Conservation (phyloP, 768 basidiomycete genomes). For the Leccinum arenicola region DNA sequence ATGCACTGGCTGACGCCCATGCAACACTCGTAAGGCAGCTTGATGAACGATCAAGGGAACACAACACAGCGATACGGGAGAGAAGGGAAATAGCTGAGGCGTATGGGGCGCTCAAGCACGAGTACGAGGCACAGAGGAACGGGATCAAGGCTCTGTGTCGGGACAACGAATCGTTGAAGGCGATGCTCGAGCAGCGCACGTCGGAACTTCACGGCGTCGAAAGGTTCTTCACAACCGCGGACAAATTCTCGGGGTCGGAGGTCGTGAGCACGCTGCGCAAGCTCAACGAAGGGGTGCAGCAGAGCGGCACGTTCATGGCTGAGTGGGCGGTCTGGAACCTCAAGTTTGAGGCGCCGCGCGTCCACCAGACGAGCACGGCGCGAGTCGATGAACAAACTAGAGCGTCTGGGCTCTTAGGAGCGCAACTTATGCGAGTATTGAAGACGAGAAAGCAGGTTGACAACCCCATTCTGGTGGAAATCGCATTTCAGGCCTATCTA, state of each 20-base stretch:
- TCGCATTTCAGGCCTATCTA: constrained; percentile 30
- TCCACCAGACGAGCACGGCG: constrained; percentile 3
- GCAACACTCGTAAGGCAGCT: background rate
- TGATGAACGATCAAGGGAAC: constrained; percentile 6
- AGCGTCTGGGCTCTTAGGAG: constrained; percentile 11
- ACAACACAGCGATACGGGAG: background rate
- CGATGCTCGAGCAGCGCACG: constrained; percentile 38
- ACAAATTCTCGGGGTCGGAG: constrained; percentile 43
- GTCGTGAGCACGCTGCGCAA: constrained; percentile 39
- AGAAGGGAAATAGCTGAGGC: background rate
- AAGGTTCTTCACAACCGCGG: constrained; percentile 40
- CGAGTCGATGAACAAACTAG: constrained; percentile 9
- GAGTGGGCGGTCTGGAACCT: constrained; percentile 42
- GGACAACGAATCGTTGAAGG: constrained; percentile 8
- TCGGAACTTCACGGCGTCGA: constrained; percentile 42
- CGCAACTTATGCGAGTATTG: constrained; percentile 15
- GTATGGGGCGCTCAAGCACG: constrained; percentile 1
- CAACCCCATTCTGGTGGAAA: constrained; percentile 31
- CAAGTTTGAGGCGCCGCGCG: constrained; percentile 14
- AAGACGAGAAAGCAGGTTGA: constrained; percentile 20
- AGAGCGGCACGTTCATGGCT: constrained; percentile 42
- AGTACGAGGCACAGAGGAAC: constrained; percentile 11
- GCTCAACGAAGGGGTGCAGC: constrained; percentile 46
- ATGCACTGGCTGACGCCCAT: background rate
- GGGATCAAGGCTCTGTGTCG: constrained; percentile 4